These are phyloP conservation scores for Sclerotinia nivalis DNA, from an alignment of 2,329 filamentous ascomycete species.

Conservation along the genomic window DNA sequence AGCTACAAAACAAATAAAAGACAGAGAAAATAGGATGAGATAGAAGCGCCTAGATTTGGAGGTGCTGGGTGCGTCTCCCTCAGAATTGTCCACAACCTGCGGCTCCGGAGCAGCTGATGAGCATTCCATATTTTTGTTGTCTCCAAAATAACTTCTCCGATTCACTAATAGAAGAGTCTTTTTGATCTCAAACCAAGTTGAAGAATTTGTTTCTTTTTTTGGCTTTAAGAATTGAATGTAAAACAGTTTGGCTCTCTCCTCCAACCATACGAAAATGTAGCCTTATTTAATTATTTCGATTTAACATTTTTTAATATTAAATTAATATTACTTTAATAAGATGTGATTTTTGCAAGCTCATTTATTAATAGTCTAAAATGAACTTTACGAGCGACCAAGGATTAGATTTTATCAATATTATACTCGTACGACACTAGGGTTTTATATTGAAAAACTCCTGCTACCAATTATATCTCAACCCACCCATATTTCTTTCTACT, in stretches of 20 bases:
- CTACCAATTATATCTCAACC: too few species aligned
- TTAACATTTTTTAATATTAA: too few species aligned
- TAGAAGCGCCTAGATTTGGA: constrained; percentile 8
- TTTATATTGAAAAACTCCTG: too few species aligned
- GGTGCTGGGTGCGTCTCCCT: background rate
- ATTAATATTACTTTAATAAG: too few species aligned
- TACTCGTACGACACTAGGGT: too few species aligned
- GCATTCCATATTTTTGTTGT: background rate
- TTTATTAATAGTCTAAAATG: too few species aligned
- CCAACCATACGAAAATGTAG: background rate
- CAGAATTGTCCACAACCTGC: background rate
- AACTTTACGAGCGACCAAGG: too few species aligned
- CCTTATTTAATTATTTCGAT: too few species aligned
- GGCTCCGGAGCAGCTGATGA: background rate
- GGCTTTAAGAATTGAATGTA: background rate
- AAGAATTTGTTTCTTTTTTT: background rate
- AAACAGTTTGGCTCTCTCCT: too few species aligned
- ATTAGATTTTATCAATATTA: too few species aligned
- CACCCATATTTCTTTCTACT: too few species aligned
- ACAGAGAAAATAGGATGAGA: constrained; percentile 7
- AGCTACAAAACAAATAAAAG: background rate
- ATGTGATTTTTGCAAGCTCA: too few species aligned
- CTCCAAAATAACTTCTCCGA: background rate
- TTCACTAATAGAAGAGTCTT: background rate
- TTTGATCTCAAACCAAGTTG: background rate